A percentile compares a stretch with the other conserved stretches of the same genome.
Conservation (phyloP, 129 eudicot species). For the Lactuca sativa region DNA sequence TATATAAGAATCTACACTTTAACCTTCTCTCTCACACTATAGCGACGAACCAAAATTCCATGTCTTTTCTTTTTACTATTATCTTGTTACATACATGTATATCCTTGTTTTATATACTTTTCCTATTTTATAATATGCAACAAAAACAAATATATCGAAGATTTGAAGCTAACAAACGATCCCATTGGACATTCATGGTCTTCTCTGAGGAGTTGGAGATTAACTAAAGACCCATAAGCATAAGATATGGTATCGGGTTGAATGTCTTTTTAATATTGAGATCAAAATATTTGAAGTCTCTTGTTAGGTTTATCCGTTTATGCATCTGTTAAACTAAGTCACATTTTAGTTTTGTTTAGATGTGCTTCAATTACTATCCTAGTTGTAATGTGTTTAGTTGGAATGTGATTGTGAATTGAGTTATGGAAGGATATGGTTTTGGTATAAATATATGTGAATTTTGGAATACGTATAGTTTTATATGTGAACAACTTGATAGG, state of each 20-base stretch:
- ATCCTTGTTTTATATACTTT: too few relatives aligned
- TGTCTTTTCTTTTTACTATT: too few relatives aligned
- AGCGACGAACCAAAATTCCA: too few relatives aligned
- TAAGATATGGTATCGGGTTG: too few relatives aligned
- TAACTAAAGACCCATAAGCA: too few relatives aligned
- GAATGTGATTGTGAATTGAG: conserved; percentile 1
- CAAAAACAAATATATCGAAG: conserved; percentile 4
- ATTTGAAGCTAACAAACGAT: conserved; percentile 16
- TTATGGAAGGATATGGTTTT: background rate
- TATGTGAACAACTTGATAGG: background rate
- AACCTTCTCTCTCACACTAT: too few relatives aligned
- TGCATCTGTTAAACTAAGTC: conserved; percentile 5
- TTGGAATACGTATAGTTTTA: background rate
- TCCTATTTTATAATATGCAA: conserved; percentile 3
- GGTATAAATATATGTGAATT: background rate
- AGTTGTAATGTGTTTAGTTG: too few relatives aligned
- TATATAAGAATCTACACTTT: too few relatives aligned
- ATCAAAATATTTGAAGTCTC: too few relatives aligned
- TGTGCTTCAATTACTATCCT: conserved; percentile 5
- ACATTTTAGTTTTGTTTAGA: background rate
- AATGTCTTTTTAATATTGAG: too few relatives aligned
- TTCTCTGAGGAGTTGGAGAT: background rate
- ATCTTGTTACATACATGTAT: too few relatives aligned
- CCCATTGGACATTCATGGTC: conserved; percentile 2
- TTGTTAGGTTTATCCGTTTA: background rate